Base-by-base conservation (phyloP, 495 filamentous ascomycete species). In the Penicillium soppii region DNA sequence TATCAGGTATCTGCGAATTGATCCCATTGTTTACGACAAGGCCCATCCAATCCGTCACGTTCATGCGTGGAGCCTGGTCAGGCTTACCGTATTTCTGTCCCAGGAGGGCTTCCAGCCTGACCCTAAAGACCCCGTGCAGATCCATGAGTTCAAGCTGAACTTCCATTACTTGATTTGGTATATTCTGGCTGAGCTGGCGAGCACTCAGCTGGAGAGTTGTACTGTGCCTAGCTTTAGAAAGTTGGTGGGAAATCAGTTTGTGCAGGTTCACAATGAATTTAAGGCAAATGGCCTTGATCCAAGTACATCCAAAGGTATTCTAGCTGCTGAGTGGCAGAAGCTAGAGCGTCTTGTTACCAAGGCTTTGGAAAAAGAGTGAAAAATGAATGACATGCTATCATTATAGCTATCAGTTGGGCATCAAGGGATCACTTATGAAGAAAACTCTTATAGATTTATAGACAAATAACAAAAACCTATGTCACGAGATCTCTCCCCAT, bases 41-140 rank as follows among this genome's bases (percentile, higher is more conserved):
- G 61, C 54, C 1, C 74, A 80, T 53, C 76, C 76, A 0, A 59
- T 78, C 4, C 66, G 76, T 4, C 62, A 71, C 4, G 50, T 76
- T 19, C 72, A 77, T 57, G 71, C 62, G 19, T 77, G 71, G 71
- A 52, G 70, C 22, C 43, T 79, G 1, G 59, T 69, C 2, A 68
- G 70, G 21, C 46, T 76, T 8, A 66, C 65, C 1, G 62, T 73
- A 4, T 65, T 69, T n/a, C 50, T 73, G 13, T 73, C 68, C 0
- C 65, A 67, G 42, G 41, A 62, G 9, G 61, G 57, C 3, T 51
- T 63, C 36, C 55, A 65, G 42, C 39, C 48, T 9, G 41, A 52
- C 21, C 38, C 54, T 5, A 49, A 45, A 2, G 57, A 65, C 23
- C 42, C 57, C 8, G 42, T 60, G 10, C 36, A 50, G 26, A 21